phyloP scores from a whole-genome alignment of 2,329 filamentous ascomycete genomes.

The Stagonosporopsis cucurbitacearum region DNA sequence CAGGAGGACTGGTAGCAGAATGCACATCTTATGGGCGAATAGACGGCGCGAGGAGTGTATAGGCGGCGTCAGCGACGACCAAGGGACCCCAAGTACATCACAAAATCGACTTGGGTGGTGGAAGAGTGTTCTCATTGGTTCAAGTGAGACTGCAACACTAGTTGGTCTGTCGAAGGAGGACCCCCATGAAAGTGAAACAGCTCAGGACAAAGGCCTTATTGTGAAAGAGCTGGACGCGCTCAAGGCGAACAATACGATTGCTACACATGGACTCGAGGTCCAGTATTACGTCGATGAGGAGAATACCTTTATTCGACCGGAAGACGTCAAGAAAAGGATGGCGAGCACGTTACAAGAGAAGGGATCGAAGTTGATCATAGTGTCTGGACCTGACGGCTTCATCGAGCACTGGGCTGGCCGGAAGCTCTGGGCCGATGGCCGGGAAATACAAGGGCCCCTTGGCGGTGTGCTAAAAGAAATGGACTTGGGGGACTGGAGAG shows the following conservation, averaged over 20 bases:
- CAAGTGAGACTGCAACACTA: slow-evolving; percentile 14
- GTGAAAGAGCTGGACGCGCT: slow-evolving; percentile 69
- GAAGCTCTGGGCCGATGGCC: slow-evolving; percentile 76
- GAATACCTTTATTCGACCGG: slow-evolving; percentile 64
- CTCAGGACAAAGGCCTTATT: slow-evolving; percentile 55
- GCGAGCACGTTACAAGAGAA: slow-evolving; percentile 30
- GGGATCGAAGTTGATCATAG: slow-evolving; percentile 72
- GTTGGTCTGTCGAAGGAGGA: slow-evolving; percentile 14
- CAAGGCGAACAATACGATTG: slow-evolving; percentile 50
- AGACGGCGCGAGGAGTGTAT: slow-evolving; percentile 69
- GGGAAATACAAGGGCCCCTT: slow-evolving; percentile 76
- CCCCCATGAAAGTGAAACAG: background rate
- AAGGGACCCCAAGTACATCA: background rate
- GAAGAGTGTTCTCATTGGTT: slow-evolving; percentile 36
- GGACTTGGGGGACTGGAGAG: slow-evolving; percentile 62
- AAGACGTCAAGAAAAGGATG: slow-evolving; percentile 43
- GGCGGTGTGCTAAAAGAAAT: slow-evolving; percentile 71
- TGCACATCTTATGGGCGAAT: slow-evolving; percentile 86
- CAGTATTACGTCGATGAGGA: slow-evolving; percentile 87
- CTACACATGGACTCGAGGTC: slow-evolving; percentile 54
- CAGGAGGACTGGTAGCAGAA: slow-evolving; percentile 50
- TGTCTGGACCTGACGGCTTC: slow-evolving; percentile 93
- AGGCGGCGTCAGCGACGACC: slow-evolving; percentile 63
- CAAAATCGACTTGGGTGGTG: slow-evolving; percentile 32
- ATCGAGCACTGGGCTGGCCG: slow-evolving; percentile 79